Conservation (phyloP, 2,329 filamentous ascomycete species). For the Metarhizium humberi region DNA sequence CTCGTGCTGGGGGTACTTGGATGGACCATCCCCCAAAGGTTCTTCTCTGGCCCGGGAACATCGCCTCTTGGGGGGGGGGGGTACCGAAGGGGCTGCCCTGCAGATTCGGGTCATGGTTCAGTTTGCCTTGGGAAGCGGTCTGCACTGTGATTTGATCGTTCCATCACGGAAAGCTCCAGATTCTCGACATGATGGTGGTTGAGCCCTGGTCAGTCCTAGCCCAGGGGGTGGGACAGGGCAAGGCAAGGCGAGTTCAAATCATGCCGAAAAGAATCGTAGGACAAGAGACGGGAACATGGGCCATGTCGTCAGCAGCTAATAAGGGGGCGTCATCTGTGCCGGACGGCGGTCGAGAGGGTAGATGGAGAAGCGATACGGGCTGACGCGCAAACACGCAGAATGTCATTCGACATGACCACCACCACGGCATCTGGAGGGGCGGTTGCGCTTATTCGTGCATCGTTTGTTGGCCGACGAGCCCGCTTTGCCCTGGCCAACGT, state of each 20-base stretch:
- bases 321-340: background rate
- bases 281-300: background rate
- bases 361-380: background rate
- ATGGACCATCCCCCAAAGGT: background rate
- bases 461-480: background rate
- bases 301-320: background rate
- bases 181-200: no score
- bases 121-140: no score
- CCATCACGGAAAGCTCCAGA: no score
- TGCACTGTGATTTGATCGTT: no score
- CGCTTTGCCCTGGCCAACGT: background rate
- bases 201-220: no score
- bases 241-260: background rate
- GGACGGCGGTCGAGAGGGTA: background rate
- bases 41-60: background rate
- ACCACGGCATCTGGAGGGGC: background rate
- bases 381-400: background rate
- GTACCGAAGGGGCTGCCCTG: background rate
- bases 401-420: background rate
- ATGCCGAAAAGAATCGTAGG: background rate
- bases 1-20: background rate
- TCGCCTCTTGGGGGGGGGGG: background rate
- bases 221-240: no score
- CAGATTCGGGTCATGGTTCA: no score
- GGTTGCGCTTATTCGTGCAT: slow-evolving; percentile 3